phyloP scores from a whole-genome alignment of 1,284 basidiomycete genomes.

The Irpex sp. region DNA sequence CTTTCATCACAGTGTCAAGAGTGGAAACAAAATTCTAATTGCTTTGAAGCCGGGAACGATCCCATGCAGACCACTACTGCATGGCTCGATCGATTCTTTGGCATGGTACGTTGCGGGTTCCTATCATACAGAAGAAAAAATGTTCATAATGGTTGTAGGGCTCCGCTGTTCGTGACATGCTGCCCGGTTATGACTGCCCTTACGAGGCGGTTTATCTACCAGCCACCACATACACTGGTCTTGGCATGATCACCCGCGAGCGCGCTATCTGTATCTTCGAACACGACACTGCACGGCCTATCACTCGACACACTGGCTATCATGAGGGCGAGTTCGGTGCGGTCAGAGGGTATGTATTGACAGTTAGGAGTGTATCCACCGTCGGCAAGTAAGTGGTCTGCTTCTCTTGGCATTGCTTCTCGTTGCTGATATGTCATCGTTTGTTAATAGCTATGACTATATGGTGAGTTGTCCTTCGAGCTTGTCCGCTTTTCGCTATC shows the following conservation, averaged over 20 bases:
- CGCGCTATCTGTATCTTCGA: slow-evolving; percentile 67
- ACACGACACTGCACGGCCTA: slow-evolving; percentile 51
- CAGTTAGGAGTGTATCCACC: slow-evolving; percentile 52
- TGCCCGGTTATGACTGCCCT: slow-evolving; percentile 66
- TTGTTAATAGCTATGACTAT: slow-evolving; percentile 47
- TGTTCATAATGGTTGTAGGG: slow-evolving; percentile 23
- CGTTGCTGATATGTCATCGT: neutral
- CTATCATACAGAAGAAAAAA: neutral
- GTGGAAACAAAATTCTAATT: neutral
- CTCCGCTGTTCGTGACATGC: slow-evolving; percentile 47
- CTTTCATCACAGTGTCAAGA: neutral
- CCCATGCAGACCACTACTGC: slow-evolving; percentile 61
- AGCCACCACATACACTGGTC: slow-evolving; percentile 46
- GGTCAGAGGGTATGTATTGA: slow-evolving; percentile 55
- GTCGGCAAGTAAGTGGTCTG: slow-evolving; percentile 55
- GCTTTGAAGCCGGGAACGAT: slow-evolving; percentile 52
- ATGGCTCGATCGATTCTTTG: slow-evolving; percentile 65
- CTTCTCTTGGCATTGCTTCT: neutral
- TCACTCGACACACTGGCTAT: slow-evolving; percentile 57
- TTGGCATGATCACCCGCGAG: slow-evolving; percentile 40
- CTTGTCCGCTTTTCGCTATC: neutral
- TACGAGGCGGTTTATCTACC: slow-evolving; percentile 56
- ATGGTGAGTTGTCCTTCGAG: neutral
- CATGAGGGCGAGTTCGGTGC: slow-evolving; percentile 51
- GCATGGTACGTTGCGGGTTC: slow-evolving; percentile 38